Evolutionary conservation across 106 monocot species (phyloP), one percentile per base, ranked within the genome.

Genomic region (Dendrobium catenatum): DNA sequence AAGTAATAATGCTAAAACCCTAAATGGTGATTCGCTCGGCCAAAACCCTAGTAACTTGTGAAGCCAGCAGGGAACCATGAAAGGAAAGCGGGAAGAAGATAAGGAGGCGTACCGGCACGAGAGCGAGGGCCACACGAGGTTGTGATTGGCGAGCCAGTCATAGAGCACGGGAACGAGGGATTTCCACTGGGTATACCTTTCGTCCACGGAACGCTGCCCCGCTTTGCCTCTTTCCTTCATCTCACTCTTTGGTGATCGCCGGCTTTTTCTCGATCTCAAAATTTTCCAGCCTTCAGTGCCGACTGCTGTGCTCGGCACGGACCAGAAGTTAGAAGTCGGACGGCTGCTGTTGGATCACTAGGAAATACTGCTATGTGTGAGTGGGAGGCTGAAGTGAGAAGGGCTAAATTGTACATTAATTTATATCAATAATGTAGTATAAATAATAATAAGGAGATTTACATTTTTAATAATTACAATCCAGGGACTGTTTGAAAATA

Each of bases 71-170:
- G 24, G 9, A 44, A 66, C 8, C 10, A 24, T n/a, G 6, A 31
- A 54, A 80, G 40, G 40, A 59, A 66, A n/a, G 24, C 42, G 58
- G 55, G 5, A 11, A 66, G 68, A 68, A 56, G 67, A 67, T 7
- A 40, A 77, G 22, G 33, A 5, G 44, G 24, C 3, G 6, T 82
- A 94, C 96, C 97, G 88, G 93, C 96, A 96, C 29, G 96, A 94
- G 77, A 96, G 92, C 6, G 96, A 97, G 7, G 94, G 94, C 96
- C 96, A 97, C 74, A 94, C 94, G 84, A 97, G 94, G 86, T 95
- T 94, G 89, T 93, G 97, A 83, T 98, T 93, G 79, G 93, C 88
- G 83, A 98, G 89, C 97, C 97, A 98, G 87, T 98, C 97, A 88
- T 98, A 98, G 82, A 98, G 94, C n/a, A 98, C 94, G 0, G 94